Evolutionary conservation across 1,284 basidiomycete species (phyloP), one percentile per base, ranked within the genome.

Genomic region (Heterobasidion occidentale): DNA sequence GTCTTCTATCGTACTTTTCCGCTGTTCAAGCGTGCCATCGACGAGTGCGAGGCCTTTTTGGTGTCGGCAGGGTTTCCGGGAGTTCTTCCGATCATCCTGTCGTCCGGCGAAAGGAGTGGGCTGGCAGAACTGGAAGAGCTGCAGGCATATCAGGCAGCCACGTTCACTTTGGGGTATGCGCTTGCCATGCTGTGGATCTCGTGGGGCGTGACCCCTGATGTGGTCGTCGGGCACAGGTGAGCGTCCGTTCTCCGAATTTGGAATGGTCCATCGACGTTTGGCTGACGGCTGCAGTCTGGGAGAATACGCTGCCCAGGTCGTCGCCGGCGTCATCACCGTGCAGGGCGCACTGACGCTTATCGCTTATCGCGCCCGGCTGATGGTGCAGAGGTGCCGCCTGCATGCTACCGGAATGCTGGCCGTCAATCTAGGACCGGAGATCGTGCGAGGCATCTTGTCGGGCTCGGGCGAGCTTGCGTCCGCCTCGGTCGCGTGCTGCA

Each of bases 181-280:
- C 68, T 89, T 11, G 75, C 78, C 1, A 69, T 68, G 46, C 59
- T 88, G 20, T 89, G 84, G 85, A 77, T 77, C 45, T 79, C 76
- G 3, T 88, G 83, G 84, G 86, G 86, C 1, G 52, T 88, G 6
- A 60, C 61, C 20, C 85, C 86, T 2, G 62, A 68, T 15, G 80
- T 76, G 0, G 79, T 86, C 19, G 74, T 82, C 27, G 85, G 86
- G 6, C 85, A 88, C 61, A 88, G 86, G 86, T 86, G 55, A 57
- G 74, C 58, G n/a, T 49, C 17, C 15, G 48, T 46, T 19, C 36
- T 46, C 17, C 17, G 45, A 38, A 27, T 34, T 19, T 14, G 1
- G 5, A 5, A 17, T 27, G 2, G 0, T 27, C 14, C 33, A 0
- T 19, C 17, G 36, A 11, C 14, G 17, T 17, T 27, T 46, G 15